phyloP scores from a whole-genome alignment of 805 yeast species.

The Lipomyces starkeyi region DNA sequence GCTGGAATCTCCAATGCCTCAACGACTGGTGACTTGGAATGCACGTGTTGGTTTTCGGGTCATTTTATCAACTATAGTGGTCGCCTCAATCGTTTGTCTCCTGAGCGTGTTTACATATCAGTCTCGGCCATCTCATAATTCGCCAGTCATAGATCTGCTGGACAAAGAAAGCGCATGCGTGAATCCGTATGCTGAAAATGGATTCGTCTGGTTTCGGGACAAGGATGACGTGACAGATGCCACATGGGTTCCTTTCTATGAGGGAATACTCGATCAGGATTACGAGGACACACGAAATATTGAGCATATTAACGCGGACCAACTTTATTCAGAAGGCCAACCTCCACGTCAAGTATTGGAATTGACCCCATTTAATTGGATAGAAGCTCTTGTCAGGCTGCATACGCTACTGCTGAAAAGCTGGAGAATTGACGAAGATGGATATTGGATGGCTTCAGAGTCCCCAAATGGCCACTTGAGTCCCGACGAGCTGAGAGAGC shows the following conservation, averaged over 20 bases:
- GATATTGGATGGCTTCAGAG: neutral
- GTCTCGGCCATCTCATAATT: too few relatives aligned
- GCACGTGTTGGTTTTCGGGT: too few relatives aligned
- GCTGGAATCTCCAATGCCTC: too few relatives aligned
- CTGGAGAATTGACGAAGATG: conserved; percentile 1
- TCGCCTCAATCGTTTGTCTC: too few relatives aligned
- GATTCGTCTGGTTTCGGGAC: conserved; percentile 1
- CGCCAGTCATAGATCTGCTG: too few relatives aligned
- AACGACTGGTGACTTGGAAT: too few relatives aligned
- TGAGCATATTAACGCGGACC: neutral
- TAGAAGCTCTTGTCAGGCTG: neutral
- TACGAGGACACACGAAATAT: too few relatives aligned
- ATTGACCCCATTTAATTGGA: conserved; percentile 16
- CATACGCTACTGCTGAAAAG: neutral
- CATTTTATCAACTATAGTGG: too few relatives aligned
- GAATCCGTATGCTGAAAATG: conserved; percentile 10
- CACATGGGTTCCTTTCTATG: conserved; percentile 11
- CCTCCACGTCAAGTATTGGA: neutral
- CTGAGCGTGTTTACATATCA: too few relatives aligned
- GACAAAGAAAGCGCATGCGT: neutral
- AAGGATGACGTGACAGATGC: neutral
- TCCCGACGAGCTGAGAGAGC: neutral
- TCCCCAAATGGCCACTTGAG: neutral
- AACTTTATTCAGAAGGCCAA: neutral
- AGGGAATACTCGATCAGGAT: conserved; percentile 2